Base-by-base conservation (phyloP, 2,329 filamentous ascomycete species). In the Penicillium sp. region DNA sequence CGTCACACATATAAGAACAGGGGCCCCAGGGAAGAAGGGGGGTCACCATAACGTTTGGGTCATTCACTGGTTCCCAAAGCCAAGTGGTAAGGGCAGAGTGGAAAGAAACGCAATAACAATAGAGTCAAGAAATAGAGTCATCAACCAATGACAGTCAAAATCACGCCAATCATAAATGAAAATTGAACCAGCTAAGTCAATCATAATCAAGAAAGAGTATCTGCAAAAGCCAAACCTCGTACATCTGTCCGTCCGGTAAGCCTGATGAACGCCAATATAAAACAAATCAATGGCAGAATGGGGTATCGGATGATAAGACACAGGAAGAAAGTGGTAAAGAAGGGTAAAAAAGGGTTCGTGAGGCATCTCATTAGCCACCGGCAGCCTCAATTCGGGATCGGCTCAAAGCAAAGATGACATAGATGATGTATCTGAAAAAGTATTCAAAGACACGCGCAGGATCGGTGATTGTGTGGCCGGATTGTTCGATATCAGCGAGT, bases 381-480 rank as follows among this genome's bases (percentile, higher is more conserved):
- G 15, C 33, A 40, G 37, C 18, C 9, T 12, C 18, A 9, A 40
- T 53, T 27, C 31, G 15, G 23, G 53, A 55, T 6, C 42, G 46
- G 14, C 42, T 47, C 18, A 52, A 37, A 5, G 45, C 35, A 29
- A 55, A 31, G 1, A 60, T 51, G 20, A 58, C 43, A 23, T 42
- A 60, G 12, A 58, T 6, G 4, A 58, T 49, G 18, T 58, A 55
- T 26, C 26, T 25, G 9, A 53, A 43, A 5, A 60, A 44, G 7
- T 54, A 52, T 11, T 52, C 40, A 6, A 52, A 48, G 0, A 58
- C 27, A 0, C 40, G 44, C 2, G 15, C 22, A 2, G 49, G 18
- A 22, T 58, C 45, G 9, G 14, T 45, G 27, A 25, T 20, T 14
- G 44, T 33, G 6, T 42, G 12, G 6, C 37, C 40, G 4, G 31